phyloP scores from a whole-genome alignment of 2,329 filamentous ascomycete genomes.

The Neonectria coccinea region DNA sequence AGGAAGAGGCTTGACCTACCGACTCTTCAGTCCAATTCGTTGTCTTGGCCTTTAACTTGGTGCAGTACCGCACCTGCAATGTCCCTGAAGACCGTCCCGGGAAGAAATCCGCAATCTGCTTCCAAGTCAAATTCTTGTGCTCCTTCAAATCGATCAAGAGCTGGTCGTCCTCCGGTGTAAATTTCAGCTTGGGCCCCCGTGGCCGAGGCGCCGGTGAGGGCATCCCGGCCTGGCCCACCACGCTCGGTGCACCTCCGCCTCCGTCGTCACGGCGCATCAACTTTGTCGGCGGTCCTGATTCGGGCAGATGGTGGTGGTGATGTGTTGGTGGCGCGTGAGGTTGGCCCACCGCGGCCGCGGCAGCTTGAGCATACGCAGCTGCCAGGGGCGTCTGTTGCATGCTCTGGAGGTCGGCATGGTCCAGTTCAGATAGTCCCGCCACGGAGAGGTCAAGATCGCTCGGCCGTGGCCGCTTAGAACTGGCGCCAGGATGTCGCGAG shows the following conservation, averaged over 20 bases:
- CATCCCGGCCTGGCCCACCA: constrained; percentile 90
- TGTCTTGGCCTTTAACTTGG: constrained; percentile 93
- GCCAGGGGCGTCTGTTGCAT: constrained; percentile 67
- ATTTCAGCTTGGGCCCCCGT: constrained; percentile 90
- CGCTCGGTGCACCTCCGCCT: constrained; percentile 76
- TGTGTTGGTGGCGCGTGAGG: constrained; percentile 68
- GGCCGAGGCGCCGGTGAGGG: constrained; percentile 83
- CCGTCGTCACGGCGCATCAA: constrained; percentile 71
- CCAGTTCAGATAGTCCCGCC: constrained; percentile 63
- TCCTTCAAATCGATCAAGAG: constrained; percentile 91
- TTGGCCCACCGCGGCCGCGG: constrained; percentile 48
- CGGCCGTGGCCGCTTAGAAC: constrained; percentile 66
- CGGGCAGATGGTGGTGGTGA: constrained; percentile 84
- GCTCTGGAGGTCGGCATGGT: constrained; percentile 66
- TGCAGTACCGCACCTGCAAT: constrained; percentile 93
- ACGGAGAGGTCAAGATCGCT: constrained; percentile 70
- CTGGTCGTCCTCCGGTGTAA: constrained; percentile 91
- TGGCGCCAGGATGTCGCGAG: constrained; percentile 47
- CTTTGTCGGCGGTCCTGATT: constrained; percentile 77
- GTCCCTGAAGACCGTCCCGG: constrained; percentile 91
- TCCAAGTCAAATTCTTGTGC: constrained; percentile 95
- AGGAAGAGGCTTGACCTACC: constrained; percentile 65
- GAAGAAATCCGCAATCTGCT: constrained; percentile 97
- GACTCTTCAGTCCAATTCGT: constrained; percentile 95
- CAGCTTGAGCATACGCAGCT: constrained; percentile 62